Percentiles rank a stretch among this genome's conserved stretches.
These are phyloP conservation scores for Aciculoconidium aculeatum DNA, from an alignment of 805 yeast species.

Conservation along the genomic window DNA sequence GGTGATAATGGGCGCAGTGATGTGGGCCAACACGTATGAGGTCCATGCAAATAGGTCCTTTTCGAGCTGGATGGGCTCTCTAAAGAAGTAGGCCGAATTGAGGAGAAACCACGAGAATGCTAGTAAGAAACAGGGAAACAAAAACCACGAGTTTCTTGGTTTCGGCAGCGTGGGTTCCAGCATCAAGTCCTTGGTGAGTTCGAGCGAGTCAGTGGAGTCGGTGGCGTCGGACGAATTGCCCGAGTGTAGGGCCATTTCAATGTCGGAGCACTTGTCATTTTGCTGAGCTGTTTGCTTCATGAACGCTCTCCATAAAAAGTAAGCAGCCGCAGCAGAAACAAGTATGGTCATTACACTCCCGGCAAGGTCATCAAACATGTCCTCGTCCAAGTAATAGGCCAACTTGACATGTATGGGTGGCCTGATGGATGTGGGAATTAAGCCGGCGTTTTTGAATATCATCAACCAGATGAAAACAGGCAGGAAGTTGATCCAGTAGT, in stretches of 20 bases:
- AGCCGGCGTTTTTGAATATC: slow-evolving; percentile 54
- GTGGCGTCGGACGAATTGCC: neutral
- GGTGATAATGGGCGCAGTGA: slow-evolving; percentile 55
- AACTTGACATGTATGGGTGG: slow-evolving; percentile 49
- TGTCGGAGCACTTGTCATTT: too few relatives aligned
- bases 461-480: slow-evolving; percentile 51
- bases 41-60: slow-evolving; percentile 58
- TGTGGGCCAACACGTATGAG: slow-evolving; percentile 57
- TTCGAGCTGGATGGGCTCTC: slow-evolving; percentile 35
- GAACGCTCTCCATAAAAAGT: too few relatives aligned
- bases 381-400: slow-evolving; percentile 38
- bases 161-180: slow-evolving; percentile 1
- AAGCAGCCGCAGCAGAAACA: too few relatives aligned
- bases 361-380: slow-evolving; percentile 22
- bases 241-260: too few relatives aligned
- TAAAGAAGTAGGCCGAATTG: slow-evolving; percentile 39
- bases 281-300: too few relatives aligned
- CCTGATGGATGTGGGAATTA: slow-evolving; percentile 47
- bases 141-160: slow-evolving; percentile 18
- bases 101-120: slow-evolving; percentile 44
- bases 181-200: neutral
- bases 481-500: slow-evolving; percentile 45
- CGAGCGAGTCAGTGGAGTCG: neutral
- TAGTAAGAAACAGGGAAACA: slow-evolving; percentile 35
- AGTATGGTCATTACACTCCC: too few relatives aligned